Evolutionary conservation across 768 basidiomycete species (phyloP).

Genomic region (Boletus coccyginus): DNA sequence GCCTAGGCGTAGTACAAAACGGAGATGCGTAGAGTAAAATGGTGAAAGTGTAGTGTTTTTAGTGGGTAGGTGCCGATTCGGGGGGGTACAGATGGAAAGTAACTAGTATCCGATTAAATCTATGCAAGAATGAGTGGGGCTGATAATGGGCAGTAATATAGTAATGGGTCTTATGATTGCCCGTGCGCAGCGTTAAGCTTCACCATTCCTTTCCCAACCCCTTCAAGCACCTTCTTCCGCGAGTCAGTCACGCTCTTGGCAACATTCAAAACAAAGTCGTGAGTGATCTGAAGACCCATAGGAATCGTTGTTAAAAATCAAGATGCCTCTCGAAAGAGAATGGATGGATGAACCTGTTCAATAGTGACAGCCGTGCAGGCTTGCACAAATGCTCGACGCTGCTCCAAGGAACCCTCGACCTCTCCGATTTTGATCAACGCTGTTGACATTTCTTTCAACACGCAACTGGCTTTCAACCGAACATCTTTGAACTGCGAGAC

Average conservation of each 20-base stretch:
- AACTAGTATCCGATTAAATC: slow-evolving; percentile 1
- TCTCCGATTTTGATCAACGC: slow-evolving; percentile 51
- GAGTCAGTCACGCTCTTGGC: slow-evolving; percentile 68
- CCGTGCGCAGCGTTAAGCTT: slow-evolving; percentile 46
- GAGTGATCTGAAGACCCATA: slow-evolving; percentile 47
- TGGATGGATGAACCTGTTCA: slow-evolving; percentile 30
- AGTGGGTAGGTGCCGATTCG: too few species aligned
- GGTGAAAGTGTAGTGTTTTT: too few species aligned
- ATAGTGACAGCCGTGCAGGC: slow-evolving; percentile 44
- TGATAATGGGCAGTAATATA: slow-evolving; percentile 9
- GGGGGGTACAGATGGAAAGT: background rate
- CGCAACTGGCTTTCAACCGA: slow-evolving; percentile 48
- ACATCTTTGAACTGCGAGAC: slow-evolving; percentile 64
- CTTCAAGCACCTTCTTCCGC: slow-evolving; percentile 68
- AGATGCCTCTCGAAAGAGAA: background rate
- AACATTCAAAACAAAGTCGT: slow-evolving; percentile 58
- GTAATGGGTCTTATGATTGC: slow-evolving; percentile 17
- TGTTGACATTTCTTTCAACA: slow-evolving; percentile 57
- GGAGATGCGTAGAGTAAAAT: too few species aligned
- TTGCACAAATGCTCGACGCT: slow-evolving; percentile 50
- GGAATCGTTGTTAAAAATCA: background rate
- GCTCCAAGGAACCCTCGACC: slow-evolving; percentile 48
- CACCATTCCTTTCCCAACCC: slow-evolving; percentile 66
- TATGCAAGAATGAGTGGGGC: slow-evolving; percentile 31
- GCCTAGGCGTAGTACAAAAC: too few species aligned